These are phyloP conservation scores for Curvularia spicifera DNA, from an alignment of 2,329 filamentous ascomycete genomes.

Conservation along the genomic window DNA sequence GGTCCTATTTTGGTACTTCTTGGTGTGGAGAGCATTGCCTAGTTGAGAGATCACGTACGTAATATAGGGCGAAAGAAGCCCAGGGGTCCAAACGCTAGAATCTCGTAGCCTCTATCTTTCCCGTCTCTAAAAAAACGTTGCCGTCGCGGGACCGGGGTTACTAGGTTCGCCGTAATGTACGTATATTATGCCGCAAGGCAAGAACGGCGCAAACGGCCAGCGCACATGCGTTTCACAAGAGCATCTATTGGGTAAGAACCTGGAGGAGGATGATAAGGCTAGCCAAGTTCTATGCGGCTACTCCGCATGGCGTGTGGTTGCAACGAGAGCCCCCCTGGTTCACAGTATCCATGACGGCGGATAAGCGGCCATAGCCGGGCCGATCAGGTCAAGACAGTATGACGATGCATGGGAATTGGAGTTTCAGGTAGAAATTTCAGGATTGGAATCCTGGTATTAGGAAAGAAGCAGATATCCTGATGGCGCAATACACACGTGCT, in stretches of 20 bases:
- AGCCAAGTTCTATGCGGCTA: not conserved
- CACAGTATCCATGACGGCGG: not conserved
- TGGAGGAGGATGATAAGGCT: not conserved
- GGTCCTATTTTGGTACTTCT: not conserved
- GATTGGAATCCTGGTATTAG: not conserved
- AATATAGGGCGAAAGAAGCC: not conserved
- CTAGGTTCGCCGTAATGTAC: not conserved
- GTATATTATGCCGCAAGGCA: not conserved
- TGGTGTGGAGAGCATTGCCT: not conserved
- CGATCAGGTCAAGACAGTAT: not conserved
- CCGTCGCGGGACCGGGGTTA: not conserved
- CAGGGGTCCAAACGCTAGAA: not conserved
- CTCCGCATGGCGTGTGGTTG: no score
- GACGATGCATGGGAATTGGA: not conserved
- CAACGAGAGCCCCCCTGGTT: not conserved
- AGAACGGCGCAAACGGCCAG: not conserved
- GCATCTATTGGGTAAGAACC: not conserved
- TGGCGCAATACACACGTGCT: not conserved
- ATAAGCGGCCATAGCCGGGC: not conserved
- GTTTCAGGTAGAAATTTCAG: not conserved
- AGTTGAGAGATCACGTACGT: not conserved
- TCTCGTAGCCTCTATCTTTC: not conserved
- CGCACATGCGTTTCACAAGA: not conserved
- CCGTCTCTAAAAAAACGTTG: not conserved
- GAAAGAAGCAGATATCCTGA: not conserved